Conservation (phyloP, 371 early-diverging fungal genomes). For the Agmasoma carcini region DNA sequence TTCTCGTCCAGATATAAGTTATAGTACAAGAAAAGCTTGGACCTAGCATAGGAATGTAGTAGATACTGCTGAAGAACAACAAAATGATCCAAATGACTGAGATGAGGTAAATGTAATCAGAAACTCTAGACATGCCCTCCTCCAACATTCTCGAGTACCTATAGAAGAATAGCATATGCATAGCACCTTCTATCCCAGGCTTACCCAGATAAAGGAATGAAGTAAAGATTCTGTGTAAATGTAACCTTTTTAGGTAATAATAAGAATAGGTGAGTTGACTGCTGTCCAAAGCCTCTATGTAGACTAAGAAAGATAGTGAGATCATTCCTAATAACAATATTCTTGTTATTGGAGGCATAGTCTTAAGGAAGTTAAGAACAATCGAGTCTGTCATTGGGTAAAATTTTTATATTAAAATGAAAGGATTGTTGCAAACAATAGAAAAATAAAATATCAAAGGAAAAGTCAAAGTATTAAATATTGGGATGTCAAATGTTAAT, state of each 20-base stretch:
- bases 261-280: constrained; percentile 40
- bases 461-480: background rate
- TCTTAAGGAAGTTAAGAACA: constrained; percentile 2
- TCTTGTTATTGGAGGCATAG: constrained; percentile 45
- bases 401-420: background rate
- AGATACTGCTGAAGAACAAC: constrained; percentile 23
- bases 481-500: background rate
- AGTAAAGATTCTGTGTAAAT: constrained; percentile 48
- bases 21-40: constrained; percentile 48
- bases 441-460: background rate
- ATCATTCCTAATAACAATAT: constrained; percentile 24
- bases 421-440: background rate
- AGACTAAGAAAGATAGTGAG: constrained; percentile 27
- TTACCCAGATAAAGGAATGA: constrained; percentile 52
- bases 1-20: constrained; percentile 54
- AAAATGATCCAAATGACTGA: constrained; percentile 29
- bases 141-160: constrained; percentile 54
- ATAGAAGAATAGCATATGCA: constrained; percentile 52
- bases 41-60: constrained; percentile 38
- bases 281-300: constrained; percentile 36
- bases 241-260: constrained; percentile 40
- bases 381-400: constrained; percentile 4
- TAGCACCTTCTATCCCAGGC: constrained; percentile 40
- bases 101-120: constrained; percentile 52
- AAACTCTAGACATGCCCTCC: constrained; percentile 36